phyloP scores from a whole-genome alignment of 1,139 yeast species.

The Blastobotrys ciferrii region DNA sequence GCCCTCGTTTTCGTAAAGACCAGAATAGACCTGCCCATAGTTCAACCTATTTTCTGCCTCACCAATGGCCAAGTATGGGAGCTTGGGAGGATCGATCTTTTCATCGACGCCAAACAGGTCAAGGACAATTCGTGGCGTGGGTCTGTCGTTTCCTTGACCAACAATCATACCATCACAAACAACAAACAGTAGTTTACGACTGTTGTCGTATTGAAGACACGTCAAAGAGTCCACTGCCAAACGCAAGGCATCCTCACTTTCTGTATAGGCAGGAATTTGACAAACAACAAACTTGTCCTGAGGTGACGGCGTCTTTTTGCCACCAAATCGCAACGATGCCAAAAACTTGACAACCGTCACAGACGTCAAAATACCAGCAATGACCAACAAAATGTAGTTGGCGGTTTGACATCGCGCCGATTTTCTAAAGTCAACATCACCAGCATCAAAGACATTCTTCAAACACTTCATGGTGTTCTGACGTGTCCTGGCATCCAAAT shows the following conservation, averaged over 20 bases:
- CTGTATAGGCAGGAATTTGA: slow-evolving; percentile 45
- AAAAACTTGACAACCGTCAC: slow-evolving; percentile 41
- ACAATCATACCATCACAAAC: slow-evolving; percentile 44
- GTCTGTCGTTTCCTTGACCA: slow-evolving; percentile 43
- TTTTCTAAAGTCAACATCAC: slow-evolving; percentile 39
- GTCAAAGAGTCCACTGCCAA: slow-evolving; percentile 44
- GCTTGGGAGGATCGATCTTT: slow-evolving; percentile 38
- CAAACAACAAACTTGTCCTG: slow-evolving; percentile 43
- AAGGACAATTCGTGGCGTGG: slow-evolving; percentile 42
- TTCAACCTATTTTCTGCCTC: slow-evolving; percentile 42
- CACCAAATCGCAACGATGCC: slow-evolving; percentile 40
- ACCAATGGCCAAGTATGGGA: slow-evolving; percentile 40
- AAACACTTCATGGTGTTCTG: slow-evolving; percentile 36
- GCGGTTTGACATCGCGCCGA: slow-evolving; percentile 42
- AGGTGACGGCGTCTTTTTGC: slow-evolving; percentile 36
- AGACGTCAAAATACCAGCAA: slow-evolving; percentile 39
- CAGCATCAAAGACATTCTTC: slow-evolving; percentile 38
- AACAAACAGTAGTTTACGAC: slow-evolving; percentile 39
- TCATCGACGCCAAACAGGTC: slow-evolving; percentile 43
- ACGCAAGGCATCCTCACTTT: slow-evolving; percentile 41
- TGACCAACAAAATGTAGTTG: slow-evolving; percentile 38
- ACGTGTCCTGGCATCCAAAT: slow-evolving; percentile 29
- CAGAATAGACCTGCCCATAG: slow-evolving; percentile 42
- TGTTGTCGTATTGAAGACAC: slow-evolving; percentile 39
- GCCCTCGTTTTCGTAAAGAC: slow-evolving; percentile 42